Percentiles rank a stretch among this genome's conserved stretches.
These are phyloP conservation scores for Prunus mume DNA, from an alignment of 306 rosid species.

Conservation along the genomic window DNA sequence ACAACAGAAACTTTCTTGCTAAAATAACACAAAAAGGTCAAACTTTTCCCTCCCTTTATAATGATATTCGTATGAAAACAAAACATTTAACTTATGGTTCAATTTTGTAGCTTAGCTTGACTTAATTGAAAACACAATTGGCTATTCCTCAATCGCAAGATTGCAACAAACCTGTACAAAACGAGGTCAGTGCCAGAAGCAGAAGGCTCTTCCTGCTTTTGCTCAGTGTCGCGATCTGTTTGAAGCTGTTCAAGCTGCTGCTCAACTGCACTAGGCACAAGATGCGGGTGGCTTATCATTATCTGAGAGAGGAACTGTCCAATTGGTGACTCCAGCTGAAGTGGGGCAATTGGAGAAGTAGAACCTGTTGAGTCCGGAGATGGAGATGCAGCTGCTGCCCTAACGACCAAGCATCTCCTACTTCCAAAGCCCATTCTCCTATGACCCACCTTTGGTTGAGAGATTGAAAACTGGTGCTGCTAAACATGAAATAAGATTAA, in stretches of 20 bases:
- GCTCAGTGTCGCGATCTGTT: conserved; percentile 73
- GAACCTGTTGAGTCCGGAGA: conserved; percentile 49
- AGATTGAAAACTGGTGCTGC: conserved; percentile 43
- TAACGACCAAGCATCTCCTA: conserved; percentile 48
- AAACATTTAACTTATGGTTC: neutral
- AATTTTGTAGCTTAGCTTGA: neutral
- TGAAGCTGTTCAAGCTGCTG: conserved; percentile 91
- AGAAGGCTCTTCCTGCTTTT: conserved; percentile 57
- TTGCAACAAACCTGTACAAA: conserved; percentile 61
- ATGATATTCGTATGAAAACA: neutral
- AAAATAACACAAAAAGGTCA: neutral
- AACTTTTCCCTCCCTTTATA: neutral
- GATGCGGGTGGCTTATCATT: conserved; percentile 83
- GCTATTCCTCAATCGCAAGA: neutral
- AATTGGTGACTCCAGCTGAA: conserved; percentile 82
- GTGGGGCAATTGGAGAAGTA: conserved; percentile 64
- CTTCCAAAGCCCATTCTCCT: conserved; percentile 35
- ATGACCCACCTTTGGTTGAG: conserved; percentile 40
- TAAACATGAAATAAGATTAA: conserved; percentile 17
- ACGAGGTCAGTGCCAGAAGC: conserved; percentile 67
- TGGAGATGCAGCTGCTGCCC: conserved; percentile 53
- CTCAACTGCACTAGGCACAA: conserved; percentile 91
- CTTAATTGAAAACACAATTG: neutral
- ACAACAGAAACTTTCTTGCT: neutral
- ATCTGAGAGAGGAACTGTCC: conserved; percentile 90